phyloP scores from a whole-genome alignment of 306 rosid species.

The Astragalus membranaceus region DNA sequence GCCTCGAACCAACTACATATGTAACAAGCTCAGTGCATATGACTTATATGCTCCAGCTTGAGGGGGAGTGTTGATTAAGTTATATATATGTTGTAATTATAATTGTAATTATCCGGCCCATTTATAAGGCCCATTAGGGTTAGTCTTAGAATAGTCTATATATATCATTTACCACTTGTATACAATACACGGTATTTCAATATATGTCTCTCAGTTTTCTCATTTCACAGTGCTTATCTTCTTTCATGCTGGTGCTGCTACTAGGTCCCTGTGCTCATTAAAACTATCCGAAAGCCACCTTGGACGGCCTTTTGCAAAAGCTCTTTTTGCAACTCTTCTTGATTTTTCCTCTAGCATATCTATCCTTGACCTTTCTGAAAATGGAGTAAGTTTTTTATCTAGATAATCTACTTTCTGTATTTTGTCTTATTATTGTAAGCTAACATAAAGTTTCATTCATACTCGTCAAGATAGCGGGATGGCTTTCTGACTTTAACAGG shows the following conservation, averaged over 20 bases:
- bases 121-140: too few relatives aligned
- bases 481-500: slow-evolving; percentile 60
- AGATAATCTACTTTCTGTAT: slow-evolving; percentile 9
- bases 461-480: slow-evolving; percentile 69
- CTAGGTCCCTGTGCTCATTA: slow-evolving; percentile 67
- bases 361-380: slow-evolving; percentile 79
- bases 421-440: slow-evolving; percentile 7
- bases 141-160: too few relatives aligned
- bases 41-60: too few relatives aligned
- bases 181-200: too few relatives aligned
- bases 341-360: slow-evolving; percentile 61
- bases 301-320: slow-evolving; percentile 50
- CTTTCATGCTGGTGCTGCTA: slow-evolving; percentile 13
- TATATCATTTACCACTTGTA: too few relatives aligned
- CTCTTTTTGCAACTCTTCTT: slow-evolving; percentile 54
- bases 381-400: slow-evolving; percentile 53
- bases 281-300: slow-evolving; percentile 51
- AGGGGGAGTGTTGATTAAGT: too few relatives aligned
- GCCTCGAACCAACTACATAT: too few relatives aligned
- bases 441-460: slow-evolving; percentile 20
- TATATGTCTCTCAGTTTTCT: too few relatives aligned
- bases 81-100: too few relatives aligned
- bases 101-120: too few relatives aligned
- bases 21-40: too few relatives aligned
- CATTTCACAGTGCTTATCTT: slow-evolving; percentile 13